Base-by-base conservation (phyloP, 345 rosid genomes). In the Noccaea caerulescens region DNA sequence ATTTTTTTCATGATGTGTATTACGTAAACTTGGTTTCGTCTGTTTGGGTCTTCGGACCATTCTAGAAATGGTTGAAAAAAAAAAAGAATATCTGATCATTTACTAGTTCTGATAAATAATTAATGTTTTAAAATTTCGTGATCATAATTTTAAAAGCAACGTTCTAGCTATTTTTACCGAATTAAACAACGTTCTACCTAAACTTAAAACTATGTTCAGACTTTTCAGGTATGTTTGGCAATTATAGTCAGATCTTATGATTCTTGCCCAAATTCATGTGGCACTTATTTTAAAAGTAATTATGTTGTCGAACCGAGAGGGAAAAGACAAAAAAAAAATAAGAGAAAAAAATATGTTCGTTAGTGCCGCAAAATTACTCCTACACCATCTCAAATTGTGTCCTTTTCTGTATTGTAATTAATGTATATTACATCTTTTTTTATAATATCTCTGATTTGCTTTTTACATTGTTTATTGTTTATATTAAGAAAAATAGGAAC, bases 371-470 rank as follows among this genome's bases (percentile, higher is more conserved):
- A 58, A 58, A 66, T 9, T 33, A 59, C 32, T 38, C 49, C 20
- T 66, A 59, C 39, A 49, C 46, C 23, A 66, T 67, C 62, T 34
- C 14, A 33, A 38, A 6, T 27, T 30, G 7, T 66, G 38, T 58
- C 66, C 5, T 10, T 51, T 47, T 66, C 50, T 47, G 42, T 11
- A 56, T 57, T 58, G 20, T 33, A 66, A 42, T 14, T 39, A 13
- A 20, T 27, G 3, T 42, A 55, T 57, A 42, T 7, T 20, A 42
- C 12, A 43, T 43, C 27, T 36, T 8, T 36, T 66, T 68, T 3
- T 5, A 68, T 61, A 18, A 75, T 61, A 75, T 68, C 37, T 61
- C 16, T 53, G 58, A 53, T 61, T 75, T 61, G 45, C 12, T 13
- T 43, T 72, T 51, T 7, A 36, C 52, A 65, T 34, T 66, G 18